Percentiles rank a stretch among this genome's conserved stretches.
Conservation (phyloP, 305 asterid genomes). For the Fraxinus angustifolia region DNA sequence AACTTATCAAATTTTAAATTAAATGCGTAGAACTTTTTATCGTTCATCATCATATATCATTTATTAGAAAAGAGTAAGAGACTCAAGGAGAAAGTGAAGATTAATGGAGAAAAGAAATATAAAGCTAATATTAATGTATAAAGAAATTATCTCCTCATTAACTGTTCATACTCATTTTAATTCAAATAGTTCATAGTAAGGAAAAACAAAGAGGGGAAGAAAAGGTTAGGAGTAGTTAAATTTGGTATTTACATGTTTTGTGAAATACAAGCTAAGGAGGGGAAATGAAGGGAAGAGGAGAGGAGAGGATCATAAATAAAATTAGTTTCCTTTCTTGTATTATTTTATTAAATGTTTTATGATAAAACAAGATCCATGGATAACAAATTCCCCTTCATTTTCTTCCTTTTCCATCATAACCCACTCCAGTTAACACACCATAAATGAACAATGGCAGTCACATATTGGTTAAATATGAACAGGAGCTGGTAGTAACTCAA, state of each 20-base stretch:
- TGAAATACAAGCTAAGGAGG: not conserved
- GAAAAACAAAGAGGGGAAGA: not conserved
- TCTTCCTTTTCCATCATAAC: not conserved
- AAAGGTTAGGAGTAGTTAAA: not conserved
- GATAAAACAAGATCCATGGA: constrained; percentile 1
- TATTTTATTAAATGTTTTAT: not conserved
- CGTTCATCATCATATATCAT: not conserved
- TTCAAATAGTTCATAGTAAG: not conserved
- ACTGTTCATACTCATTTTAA: not conserved
- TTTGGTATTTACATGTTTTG: not conserved
- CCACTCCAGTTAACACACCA: not conserved
- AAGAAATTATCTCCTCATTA: not conserved
- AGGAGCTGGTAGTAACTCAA: constrained; percentile 12
- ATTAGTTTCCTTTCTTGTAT: not conserved
- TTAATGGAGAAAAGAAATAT: not conserved
- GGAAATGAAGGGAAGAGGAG: not conserved
- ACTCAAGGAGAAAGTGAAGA: not conserved
- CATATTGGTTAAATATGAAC: constrained; percentile 3
- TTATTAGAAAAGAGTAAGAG: not conserved
- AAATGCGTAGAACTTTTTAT: not conserved
- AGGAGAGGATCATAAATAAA: not conserved
- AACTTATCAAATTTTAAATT: not conserved
- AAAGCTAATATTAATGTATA: not conserved
- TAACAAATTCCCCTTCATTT: not conserved
- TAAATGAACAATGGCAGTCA: not conserved